Evolutionary conservation across 2,329 filamentous ascomycete genomes (phyloP), one percentile per base, ranked within the genome.

Genomic region (Exophiala phaeomuriformis): DNA sequence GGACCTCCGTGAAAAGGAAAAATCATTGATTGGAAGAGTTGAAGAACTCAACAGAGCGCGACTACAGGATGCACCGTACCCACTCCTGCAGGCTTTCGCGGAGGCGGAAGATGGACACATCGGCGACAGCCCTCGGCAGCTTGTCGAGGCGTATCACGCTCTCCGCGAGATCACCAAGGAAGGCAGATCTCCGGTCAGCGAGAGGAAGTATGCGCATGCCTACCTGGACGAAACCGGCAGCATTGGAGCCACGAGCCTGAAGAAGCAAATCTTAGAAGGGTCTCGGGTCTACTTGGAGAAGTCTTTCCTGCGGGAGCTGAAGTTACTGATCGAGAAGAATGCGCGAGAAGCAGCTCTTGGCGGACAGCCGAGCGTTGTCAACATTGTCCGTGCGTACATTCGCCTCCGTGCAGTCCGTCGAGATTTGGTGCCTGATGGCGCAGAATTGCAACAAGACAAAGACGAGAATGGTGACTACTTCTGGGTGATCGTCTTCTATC

Each of bases 401-500:
- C 83, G 90, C 46, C 78, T 96, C 53, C 83, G 88, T 56, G 81
- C 84, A 40, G 79, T 81, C 1, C 82, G 89, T 55, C 95, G 90
- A 70, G 89, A 95, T 65, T 79, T 97, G 41, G 87, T 86, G 1
- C 83, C 85, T 2, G 88, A 95, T 66, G 88, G 85, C 57, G 81
- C 84, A 3, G 83, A 91, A 60, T 76, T 96, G 44, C 88, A 95
- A 69, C 82, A 84, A 68, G 79, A 90, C 45, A 49, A 43, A 35
- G 82, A 83, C 40, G 83, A 86, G 48, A 90, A 95, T 67, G 59
- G 59, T 35, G 62, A 64, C 33, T 93, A 86, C 65, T 86, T 90
- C 59, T 98, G 93, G 93, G 90, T 90, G 41, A 79, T 96, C 47
- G 83, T 98, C 42, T 98, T 94, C 73, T 97, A 89, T 70, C 79